Percentiles rank a stretch among this genome's conserved stretches.
phyloP scores from a whole-genome alignment of 177 flowering plant genomes.

The Vitis hybrid region DNA sequence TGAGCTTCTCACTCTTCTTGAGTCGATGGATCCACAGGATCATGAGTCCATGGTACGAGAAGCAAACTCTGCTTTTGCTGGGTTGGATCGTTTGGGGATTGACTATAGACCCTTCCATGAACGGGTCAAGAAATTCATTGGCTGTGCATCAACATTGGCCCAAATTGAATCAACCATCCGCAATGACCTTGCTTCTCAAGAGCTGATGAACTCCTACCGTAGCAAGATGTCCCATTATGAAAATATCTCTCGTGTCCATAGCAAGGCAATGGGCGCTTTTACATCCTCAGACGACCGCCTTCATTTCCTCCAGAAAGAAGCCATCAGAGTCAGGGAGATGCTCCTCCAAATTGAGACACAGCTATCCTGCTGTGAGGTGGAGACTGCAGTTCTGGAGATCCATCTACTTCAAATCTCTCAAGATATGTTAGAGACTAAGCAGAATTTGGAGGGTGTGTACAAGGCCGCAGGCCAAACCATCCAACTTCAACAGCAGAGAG shows the following conservation, averaged over 20 bases:
- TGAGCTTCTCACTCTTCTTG: constrained; percentile 11
- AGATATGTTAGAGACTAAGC: not conserved
- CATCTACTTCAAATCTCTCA: not conserved
- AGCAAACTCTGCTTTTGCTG: constrained; percentile 17
- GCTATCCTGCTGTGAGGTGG: constrained; percentile 6
- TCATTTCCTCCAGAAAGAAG: constrained; percentile 1
- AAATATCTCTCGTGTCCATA: constrained; percentile 1
- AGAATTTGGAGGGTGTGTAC: constrained; percentile 1
- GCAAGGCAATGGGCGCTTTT: constrained; percentile 4
- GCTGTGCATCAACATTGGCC: constrained; percentile 5
- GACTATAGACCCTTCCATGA: constrained; percentile 2
- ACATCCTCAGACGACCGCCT: constrained; percentile 1
- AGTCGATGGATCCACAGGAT: constrained; percentile 18
- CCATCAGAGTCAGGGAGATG: not conserved
- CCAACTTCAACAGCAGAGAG: constrained; percentile 4
- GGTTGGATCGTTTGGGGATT: constrained; percentile 10
- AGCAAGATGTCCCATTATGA: constrained; percentile 1
- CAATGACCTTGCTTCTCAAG: not conserved
- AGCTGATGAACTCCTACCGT: not conserved
- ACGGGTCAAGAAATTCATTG: constrained; percentile 14
- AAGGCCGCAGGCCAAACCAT: constrained; percentile 5
- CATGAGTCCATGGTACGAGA: constrained; percentile 21
- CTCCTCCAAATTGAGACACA: constrained; percentile 14
- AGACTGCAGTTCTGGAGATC: constrained; percentile 4
- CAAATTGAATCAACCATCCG: not conserved